These are phyloP conservation scores for Tubosaeta brunneosetosa DNA, from an alignment of 768 basidiomycete genomes.

Conservation along the genomic window DNA sequence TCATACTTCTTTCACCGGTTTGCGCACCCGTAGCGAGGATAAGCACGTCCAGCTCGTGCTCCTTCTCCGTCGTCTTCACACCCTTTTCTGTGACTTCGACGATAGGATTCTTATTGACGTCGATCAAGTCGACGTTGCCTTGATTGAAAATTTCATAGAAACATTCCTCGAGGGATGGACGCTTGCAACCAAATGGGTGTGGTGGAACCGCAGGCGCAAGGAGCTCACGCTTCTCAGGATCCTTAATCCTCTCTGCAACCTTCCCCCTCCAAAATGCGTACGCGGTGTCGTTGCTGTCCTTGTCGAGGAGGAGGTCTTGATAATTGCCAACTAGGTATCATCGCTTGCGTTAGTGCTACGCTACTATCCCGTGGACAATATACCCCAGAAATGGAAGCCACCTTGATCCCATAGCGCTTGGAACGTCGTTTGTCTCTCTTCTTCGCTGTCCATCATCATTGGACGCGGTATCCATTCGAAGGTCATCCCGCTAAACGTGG, in stretches of 20 bases:
- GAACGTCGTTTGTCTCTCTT: conserved; percentile 6
- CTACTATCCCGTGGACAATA: background rate
- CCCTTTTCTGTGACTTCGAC: conserved; percentile 6
- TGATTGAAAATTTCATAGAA: conserved; percentile 10
- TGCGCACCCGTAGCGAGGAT: conserved; percentile 4
- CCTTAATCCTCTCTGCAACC: conserved; percentile 1
- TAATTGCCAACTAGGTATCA: conserved; percentile 1
- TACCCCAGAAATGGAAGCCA: conserved; percentile 10
- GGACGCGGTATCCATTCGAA: background rate
- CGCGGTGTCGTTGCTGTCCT: background rate
- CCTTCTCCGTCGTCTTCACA: conserved; percentile 5
- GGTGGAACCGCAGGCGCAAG: background rate
- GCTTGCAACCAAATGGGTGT: conserved; percentile 10
- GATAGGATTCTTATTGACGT: conserved; percentile 8
- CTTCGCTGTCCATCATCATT: conserved; percentile 8
- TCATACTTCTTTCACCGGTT: background rate
- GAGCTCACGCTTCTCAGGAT: conserved; percentile 1
- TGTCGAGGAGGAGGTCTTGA: conserved; percentile 1
- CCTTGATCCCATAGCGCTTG: conserved; percentile 9
- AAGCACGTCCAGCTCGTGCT: conserved; percentile 10
- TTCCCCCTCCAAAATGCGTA: conserved; percentile 14
- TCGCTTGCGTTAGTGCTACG: background rate
- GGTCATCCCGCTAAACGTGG: background rate
- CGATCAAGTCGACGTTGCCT: conserved; percentile 10
- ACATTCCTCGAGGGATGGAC: conserved; percentile 4